Percentiles rank a stretch among this genome's conserved stretches.
Conservation (phyloP, 331 rosid genomes). For the Malus hybrid region DNA sequence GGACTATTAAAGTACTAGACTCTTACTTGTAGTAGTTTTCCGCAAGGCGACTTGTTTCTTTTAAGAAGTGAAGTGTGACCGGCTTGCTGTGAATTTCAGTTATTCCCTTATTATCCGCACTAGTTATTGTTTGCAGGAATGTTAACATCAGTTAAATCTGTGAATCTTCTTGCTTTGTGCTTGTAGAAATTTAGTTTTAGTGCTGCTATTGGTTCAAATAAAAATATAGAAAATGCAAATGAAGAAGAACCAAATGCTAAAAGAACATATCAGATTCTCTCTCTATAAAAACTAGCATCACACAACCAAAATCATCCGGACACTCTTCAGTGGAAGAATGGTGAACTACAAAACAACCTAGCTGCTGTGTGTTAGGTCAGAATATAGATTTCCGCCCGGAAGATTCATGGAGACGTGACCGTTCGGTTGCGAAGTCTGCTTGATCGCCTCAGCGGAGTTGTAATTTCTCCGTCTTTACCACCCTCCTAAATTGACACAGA, state of each 20-base stretch:
- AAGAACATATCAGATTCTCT: not conserved
- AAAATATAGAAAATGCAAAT: not conserved
- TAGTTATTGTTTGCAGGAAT: no score
- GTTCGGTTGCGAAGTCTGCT: constrained; percentile 28
- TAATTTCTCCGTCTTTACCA: constrained; percentile 11
- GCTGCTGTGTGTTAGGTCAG: not conserved
- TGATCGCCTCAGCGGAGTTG: constrained; percentile 36
- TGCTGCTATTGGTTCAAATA: not conserved
- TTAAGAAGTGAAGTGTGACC: no score
- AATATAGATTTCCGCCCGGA: not conserved
- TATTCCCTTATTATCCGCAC: no score
- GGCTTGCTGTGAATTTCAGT: no score
- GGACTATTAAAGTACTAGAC: no score
- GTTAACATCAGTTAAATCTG: no score
- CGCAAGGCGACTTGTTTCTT: no score
- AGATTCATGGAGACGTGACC: constrained; percentile 20
- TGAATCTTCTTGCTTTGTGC: no score
- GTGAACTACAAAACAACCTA: not conserved
- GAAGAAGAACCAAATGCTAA: not conserved
- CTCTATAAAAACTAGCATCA: not conserved
- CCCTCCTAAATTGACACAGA: constrained; percentile 1
- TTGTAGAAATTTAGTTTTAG: no score
- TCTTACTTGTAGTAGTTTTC: no score
- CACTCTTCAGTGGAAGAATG: constrained; percentile 11
- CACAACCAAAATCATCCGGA: not conserved